phyloP scores from a whole-genome alignment of 2,329 filamentous ascomycete genomes.

The Colletotrichum orbiculare region DNA sequence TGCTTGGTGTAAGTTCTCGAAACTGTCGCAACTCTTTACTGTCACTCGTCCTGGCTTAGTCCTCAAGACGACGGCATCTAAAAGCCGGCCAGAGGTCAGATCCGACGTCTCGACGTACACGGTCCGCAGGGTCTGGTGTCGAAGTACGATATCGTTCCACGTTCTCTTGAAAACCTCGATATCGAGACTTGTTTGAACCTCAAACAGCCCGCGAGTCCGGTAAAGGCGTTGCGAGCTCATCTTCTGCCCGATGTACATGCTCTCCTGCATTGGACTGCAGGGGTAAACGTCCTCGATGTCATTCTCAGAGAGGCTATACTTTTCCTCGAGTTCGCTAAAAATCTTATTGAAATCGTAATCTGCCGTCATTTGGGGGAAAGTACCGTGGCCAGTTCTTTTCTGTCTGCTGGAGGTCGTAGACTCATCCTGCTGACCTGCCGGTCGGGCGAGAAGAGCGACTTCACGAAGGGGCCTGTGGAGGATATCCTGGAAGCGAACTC shows the following conservation, averaged over 20 bases:
- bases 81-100: not conserved
- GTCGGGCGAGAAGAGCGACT: not conserved
- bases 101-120: conserved; percentile 21
- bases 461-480: conserved; percentile 17
- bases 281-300: conserved; percentile 48
- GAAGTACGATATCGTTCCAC: conserved; percentile 28
- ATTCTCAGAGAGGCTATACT: conserved; percentile 5
- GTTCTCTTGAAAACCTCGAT: not conserved
- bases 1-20: not conserved
- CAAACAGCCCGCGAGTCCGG: conserved; percentile 36
- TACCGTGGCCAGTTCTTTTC: not conserved
- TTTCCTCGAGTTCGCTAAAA: not conserved
- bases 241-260: conserved; percentile 47
- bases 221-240: conserved; percentile 42
- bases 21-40: conserved; percentile 27
- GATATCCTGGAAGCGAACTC: conserved; percentile 23
- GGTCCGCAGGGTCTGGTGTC: conserved; percentile 36
- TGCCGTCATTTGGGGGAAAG: not conserved
- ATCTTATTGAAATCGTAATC: conserved; percentile 15
- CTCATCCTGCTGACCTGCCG: not conserved
- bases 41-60: conserved; percentile 15
- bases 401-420: not conserved
- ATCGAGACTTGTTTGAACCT: not conserved
- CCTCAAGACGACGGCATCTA: conserved; percentile 32
- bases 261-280: conserved; percentile 51